phyloP scores from a whole-genome alignment of 495 filamentous ascomycete genomes.

The Xylaria nigripes region DNA sequence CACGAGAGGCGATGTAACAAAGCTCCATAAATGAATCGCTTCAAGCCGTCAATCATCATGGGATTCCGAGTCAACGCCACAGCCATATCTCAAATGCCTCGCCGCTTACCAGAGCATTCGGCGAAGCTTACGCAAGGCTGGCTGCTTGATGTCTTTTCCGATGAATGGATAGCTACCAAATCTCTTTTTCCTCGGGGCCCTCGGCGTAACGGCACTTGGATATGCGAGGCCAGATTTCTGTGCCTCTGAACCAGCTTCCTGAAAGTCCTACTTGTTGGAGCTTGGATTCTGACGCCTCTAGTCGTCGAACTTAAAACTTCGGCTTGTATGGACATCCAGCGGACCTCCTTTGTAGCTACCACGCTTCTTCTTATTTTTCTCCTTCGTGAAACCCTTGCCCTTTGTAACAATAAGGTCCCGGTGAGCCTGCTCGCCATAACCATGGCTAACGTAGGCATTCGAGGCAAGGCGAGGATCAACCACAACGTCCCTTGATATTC shows the following conservation, averaged over 20 bases:
- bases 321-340: slow-evolving; percentile 65
- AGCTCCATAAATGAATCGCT: neutral
- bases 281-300: slow-evolving; percentile 30
- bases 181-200: neutral
- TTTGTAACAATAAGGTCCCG: slow-evolving; percentile 81
- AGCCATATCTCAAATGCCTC: neutral
- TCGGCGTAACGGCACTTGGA: neutral
- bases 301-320: slow-evolving; percentile 83
- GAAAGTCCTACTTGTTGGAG: neutral
- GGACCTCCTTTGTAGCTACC: slow-evolving; percentile 79
- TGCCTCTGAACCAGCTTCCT: neutral
- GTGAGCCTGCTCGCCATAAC: slow-evolving; percentile 81
- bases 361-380: slow-evolving; percentile 95
- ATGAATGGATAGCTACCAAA: neutral
- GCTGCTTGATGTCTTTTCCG: neutral
- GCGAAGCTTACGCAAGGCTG: neutral
- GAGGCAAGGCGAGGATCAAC: slow-evolving; percentile 54
- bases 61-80: neutral
- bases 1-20: neutral
- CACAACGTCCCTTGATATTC: slow-evolving; percentile 48
- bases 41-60: neutral
- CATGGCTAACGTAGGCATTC: slow-evolving; percentile 73
- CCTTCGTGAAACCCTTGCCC: slow-evolving; percentile 98
- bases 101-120: neutral
- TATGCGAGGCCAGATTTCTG: neutral